phyloP scores from a whole-genome alignment of 2,329 filamentous ascomycete genomes.

The Bertia moriformis region DNA sequence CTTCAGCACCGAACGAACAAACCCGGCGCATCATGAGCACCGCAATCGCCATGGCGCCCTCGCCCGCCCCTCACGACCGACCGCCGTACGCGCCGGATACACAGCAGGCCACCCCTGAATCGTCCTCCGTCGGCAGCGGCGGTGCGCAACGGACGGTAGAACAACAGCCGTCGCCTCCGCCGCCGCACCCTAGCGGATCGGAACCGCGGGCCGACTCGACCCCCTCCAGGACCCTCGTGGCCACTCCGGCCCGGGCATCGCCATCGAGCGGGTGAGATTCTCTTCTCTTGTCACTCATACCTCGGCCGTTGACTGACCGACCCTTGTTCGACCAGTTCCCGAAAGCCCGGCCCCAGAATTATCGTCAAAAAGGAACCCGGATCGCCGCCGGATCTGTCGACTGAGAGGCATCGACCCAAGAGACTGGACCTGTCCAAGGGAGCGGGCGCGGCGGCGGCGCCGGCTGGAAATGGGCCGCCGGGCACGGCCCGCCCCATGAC shows the following conservation, averaged over 20 bases:
- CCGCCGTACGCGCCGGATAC: slow-evolving; percentile 38
- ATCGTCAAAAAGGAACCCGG: slow-evolving; percentile 93
- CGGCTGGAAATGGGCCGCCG: no score
- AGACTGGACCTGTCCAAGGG: slow-evolving; percentile 65
- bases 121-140: no score
- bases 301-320: no score
- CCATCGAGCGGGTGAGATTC: no score
- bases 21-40: slow-evolving; percentile 49
- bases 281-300: no score
- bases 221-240: no score
- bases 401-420: slow-evolving; percentile 60
- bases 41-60: slow-evolving; percentile 54
- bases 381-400: slow-evolving; percentile 67
- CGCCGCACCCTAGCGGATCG: slow-evolving; percentile 5
- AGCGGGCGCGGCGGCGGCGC: slow-evolving; percentile 27
- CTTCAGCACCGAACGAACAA: slow-evolving; percentile 4
- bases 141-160: slow-evolving; percentile 14
- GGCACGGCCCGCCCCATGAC: slow-evolving; percentile 61
- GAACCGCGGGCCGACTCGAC: slow-evolving; percentile 5
- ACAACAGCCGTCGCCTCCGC: not conserved
- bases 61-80: slow-evolving; percentile 52
- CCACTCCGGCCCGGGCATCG: no score
- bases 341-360: slow-evolving; percentile 55
- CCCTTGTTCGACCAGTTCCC: no score
- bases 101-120: slow-evolving; percentile 15